Conservation (phyloP, 2,329 filamentous ascomycete genomes). For the Diplocarpon mali region DNA sequence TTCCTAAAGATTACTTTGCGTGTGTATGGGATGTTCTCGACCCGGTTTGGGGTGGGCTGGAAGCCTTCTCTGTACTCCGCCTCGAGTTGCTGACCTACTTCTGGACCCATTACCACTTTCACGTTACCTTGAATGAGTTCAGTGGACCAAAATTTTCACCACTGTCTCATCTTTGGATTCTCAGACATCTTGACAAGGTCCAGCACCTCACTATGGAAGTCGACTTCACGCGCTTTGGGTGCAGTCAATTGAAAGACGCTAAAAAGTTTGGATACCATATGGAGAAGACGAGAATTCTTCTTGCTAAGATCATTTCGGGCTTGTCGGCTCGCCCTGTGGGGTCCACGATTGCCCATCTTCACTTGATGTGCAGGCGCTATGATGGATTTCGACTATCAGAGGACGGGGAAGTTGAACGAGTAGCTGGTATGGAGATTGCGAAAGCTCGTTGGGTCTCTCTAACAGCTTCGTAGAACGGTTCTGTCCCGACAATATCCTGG, state of each 20-base stretch:
- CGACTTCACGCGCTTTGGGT: slow-evolving; percentile 24
- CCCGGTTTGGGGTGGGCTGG: slow-evolving; percentile 16
- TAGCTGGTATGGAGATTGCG: neutral
- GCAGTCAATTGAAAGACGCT: slow-evolving; percentile 11
- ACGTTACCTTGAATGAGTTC: slow-evolving; percentile 23
- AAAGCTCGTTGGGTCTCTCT: neutral
- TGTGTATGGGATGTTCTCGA: slow-evolving; percentile 20
- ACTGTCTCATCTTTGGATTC: slow-evolving; percentile 22
- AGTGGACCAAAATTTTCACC: slow-evolving; percentile 19
- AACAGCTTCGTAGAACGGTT: slow-evolving; percentile 5
- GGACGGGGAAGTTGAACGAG: neutral
- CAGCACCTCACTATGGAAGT: slow-evolving; percentile 25
- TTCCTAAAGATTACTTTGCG: slow-evolving; percentile 18
- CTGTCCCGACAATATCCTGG: slow-evolving; percentile 10
- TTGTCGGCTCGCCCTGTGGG: neutral
- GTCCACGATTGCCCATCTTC: slow-evolving; percentile 8
- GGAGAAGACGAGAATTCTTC: neutral
- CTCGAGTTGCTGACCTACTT: slow-evolving; percentile 26
- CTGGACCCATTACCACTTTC: slow-evolving; percentile 25
- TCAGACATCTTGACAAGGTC: slow-evolving; percentile 15
- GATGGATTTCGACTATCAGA: slow-evolving; percentile 8
- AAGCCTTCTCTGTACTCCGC: slow-evolving; percentile 15
- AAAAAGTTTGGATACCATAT: slow-evolving; percentile 1
- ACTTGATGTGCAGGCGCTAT: slow-evolving; percentile 14
- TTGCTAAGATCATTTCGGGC: neutral